A percentile compares a stretch with the other conserved stretches of the same genome.
Conservation (phyloP, 208 protist species). For the Wallacemonas sp. region DNA sequence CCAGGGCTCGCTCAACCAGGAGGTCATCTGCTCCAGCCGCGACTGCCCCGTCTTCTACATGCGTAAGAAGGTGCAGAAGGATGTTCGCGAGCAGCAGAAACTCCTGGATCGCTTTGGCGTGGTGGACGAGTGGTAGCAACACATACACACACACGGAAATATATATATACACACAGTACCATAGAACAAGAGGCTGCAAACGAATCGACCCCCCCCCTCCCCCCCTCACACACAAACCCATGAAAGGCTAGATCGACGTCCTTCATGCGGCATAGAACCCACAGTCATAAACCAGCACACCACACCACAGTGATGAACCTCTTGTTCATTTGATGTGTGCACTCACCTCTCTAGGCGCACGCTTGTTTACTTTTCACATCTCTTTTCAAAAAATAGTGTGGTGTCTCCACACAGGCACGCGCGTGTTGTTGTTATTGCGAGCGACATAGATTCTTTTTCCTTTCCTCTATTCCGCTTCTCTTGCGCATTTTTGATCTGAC, state of each 20-base stretch:
- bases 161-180: not conserved
- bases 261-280: too few species aligned
- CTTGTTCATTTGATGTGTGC: not conserved
- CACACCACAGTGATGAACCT: too few species aligned
- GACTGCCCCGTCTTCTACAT: slow-evolving; percentile 99
- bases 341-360: too few species aligned
- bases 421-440: too few species aligned
- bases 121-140: slow-evolving; percentile 88
- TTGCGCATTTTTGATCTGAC: not conserved
- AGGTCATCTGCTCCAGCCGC: slow-evolving; percentile 95
- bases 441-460: too few species aligned
- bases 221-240: too few species aligned
- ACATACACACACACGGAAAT: not conserved
- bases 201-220: too few species aligned
- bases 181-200: too few species aligned
- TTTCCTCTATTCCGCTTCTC: not conserved
- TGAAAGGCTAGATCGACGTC: too few species aligned
- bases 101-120: slow-evolving; percentile 95
- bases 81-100: slow-evolving; percentile 94
- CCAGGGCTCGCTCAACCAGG: slow-evolving; percentile 96
- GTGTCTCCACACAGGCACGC: too few species aligned
- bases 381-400: too few species aligned
- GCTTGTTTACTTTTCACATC: not conserved
- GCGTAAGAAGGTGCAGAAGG: slow-evolving; percentile 99
- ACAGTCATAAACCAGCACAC: too few species aligned